Evolutionary conservation across 306 rosid species (phyloP).

Genomic region (Gastrolobium bilobum): DNA sequence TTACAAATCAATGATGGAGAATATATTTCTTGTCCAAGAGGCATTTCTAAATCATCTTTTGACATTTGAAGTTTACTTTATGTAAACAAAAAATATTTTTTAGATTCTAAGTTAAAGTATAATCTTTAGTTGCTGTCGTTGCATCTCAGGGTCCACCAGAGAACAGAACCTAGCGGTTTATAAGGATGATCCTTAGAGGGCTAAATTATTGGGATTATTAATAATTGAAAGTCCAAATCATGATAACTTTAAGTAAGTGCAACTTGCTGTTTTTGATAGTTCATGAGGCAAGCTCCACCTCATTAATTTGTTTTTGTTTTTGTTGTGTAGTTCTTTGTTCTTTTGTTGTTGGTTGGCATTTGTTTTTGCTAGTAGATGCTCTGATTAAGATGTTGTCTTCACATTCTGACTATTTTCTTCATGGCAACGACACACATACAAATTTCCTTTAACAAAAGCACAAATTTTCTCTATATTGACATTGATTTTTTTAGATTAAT

Average conservation of each 20-base stretch:
- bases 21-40: constrained; percentile 42
- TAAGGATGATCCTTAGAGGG: neutral
- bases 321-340: constrained; percentile 18
- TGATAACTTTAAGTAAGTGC: neutral
- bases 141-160: constrained; percentile 35
- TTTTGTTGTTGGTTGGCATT: neutral
- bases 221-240: neutral
- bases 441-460: too few relatives aligned
- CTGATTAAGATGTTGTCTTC: neutral
- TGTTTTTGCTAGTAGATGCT: neutral
- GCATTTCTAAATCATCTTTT: constrained; percentile 35
- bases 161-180: constrained; percentile 2
- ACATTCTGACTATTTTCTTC: neutral
- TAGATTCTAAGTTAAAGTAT: constrained; percentile 18
- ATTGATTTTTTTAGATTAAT: neutral
- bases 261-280: constrained; percentile 35
- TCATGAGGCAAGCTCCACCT: constrained; percentile 7
- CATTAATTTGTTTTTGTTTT: neutral
- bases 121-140: constrained; percentile 21
- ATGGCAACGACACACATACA: too few relatives aligned
- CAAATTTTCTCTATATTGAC: neutral
- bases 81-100: neutral
- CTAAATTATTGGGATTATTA: constrained; percentile 7
- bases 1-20: constrained; percentile 33
- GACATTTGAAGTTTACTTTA: constrained; percentile 37